phyloP scores from a whole-genome alignment of 2,329 filamentous ascomycete genomes.

The Capronia epimyces region DNA sequence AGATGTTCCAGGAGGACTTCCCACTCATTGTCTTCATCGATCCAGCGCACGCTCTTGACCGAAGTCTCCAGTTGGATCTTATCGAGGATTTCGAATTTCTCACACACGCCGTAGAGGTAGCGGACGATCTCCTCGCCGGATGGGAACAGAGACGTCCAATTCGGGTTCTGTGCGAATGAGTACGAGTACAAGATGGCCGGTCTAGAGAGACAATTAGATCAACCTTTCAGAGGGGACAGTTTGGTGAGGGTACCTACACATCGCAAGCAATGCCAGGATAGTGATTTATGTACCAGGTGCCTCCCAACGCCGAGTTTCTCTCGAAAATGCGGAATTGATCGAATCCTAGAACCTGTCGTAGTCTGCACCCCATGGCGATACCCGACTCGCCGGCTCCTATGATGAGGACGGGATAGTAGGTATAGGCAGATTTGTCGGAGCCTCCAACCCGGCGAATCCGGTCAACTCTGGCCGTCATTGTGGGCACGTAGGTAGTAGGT shows the following conservation, averaged over 20 bases:
- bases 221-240: background rate
- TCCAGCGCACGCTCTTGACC: slow-evolving; percentile 49
- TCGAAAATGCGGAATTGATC: slow-evolving; percentile 59
- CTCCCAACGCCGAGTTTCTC: slow-evolving; percentile 52
- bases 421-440: slow-evolving; percentile 37
- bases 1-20: slow-evolving; percentile 50
- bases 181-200: slow-evolving; percentile 54
- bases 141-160: slow-evolving; percentile 49
- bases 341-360: slow-evolving; percentile 54
- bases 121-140: slow-evolving; percentile 47
- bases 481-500: background rate
- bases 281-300: slow-evolving; percentile 60
- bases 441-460: slow-evolving; percentile 39
- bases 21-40: slow-evolving; percentile 52
- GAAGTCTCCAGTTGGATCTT: slow-evolving; percentile 57
- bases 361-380: slow-evolving; percentile 55
- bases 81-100: slow-evolving; percentile 48
- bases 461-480: slow-evolving; percentile 32
- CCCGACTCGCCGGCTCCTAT: slow-evolving; percentile 60
- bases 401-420: slow-evolving; percentile 49
- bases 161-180: slow-evolving; percentile 50
- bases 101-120: slow-evolving; percentile 52
- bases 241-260: slow-evolving; percentile 35
- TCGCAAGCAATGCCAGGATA: slow-evolving; percentile 58
- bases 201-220: slow-evolving; percentile 32